Conservation (phyloP, 768 basidiomycete genomes). For the Macrolepiota albuminosa region DNA sequence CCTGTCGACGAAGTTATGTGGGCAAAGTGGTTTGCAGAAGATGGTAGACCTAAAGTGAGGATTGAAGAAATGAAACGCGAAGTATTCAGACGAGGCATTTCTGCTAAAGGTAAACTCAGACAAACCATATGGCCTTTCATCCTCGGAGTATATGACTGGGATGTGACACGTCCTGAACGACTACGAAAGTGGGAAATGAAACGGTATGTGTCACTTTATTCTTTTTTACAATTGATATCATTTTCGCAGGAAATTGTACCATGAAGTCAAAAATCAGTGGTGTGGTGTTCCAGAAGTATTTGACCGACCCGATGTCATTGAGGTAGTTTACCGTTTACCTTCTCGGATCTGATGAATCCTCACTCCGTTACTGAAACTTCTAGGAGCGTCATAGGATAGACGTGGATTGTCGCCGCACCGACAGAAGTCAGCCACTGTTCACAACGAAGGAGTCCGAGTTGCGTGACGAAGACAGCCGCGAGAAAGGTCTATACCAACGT, state of each 20-base stretch:
- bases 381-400: constrained; percentile 91
- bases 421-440: constrained; percentile 90
- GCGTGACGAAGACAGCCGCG: constrained; percentile 37
- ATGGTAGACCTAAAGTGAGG: constrained; percentile 62
- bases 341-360: background rate
- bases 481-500: constrained; percentile 50
- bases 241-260: constrained; percentile 57
- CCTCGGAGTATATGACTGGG: constrained; percentile 82
- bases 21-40: constrained; percentile 71
- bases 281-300: constrained; percentile 78
- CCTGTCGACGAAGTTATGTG: constrained; percentile 75
- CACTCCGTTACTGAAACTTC: background rate
- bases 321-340: constrained; percentile 39
- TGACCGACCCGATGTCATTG: constrained; percentile 72
- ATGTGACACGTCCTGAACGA: constrained; percentile 58
- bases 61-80: constrained; percentile 70
- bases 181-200: constrained; percentile 57
- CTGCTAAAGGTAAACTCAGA: constrained; percentile 48
- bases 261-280: constrained; percentile 74
- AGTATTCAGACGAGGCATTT: constrained; percentile 74
- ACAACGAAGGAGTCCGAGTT: constrained; percentile 35
- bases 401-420: constrained; percentile 95
- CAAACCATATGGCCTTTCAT: constrained; percentile 89
- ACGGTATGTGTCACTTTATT: constrained; percentile 32
- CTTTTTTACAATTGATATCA: background rate